A percentile compares a stretch with the other conserved stretches of the same genome.
Evolutionary conservation across 2,329 filamentous ascomycete genomes (phyloP).

Genomic region (Aspergillus sp.): DNA sequence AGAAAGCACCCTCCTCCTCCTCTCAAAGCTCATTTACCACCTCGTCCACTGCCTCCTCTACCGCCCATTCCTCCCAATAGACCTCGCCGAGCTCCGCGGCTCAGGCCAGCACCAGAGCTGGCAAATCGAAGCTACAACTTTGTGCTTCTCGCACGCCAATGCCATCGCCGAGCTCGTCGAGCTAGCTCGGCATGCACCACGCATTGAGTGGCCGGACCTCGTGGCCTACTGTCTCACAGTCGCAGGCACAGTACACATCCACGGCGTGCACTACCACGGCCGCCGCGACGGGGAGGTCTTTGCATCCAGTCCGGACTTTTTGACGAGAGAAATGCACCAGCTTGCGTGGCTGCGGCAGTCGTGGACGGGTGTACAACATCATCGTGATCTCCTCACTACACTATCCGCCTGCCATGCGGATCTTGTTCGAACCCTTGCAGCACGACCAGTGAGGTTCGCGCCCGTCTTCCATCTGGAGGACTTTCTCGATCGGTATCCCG

Average conservation of each 20-base stretch:
- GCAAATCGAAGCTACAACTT: conserved; percentile 87
- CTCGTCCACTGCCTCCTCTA: conserved; percentile 85
- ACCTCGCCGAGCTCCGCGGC: conserved; percentile 75
- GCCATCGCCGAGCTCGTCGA: conserved; percentile 82
- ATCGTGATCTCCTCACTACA: conserved; percentile 73
- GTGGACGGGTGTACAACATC: conserved; percentile 78
- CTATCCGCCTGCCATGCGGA: conserved; percentile 78
- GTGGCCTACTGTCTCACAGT: conserved; percentile 85
- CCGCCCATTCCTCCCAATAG: conserved; percentile 80
- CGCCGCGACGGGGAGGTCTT: conserved; percentile 61
- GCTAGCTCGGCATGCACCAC: conserved; percentile 69
- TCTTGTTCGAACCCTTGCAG: conserved; percentile 70
- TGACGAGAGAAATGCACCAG: conserved; percentile 77
- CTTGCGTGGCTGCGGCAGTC: conserved; percentile 71
- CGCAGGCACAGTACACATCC: conserved; percentile 83
- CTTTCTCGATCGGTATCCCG: conserved; percentile 81
- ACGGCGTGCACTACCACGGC: conserved; percentile 75
- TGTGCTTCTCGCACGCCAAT: conserved; percentile 84
- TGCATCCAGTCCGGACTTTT: conserved; percentile 66
- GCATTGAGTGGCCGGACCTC: conserved; percentile 82
- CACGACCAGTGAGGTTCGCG: conserved; percentile 69
- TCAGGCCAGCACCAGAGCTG: conserved; percentile 84
- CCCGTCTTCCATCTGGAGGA: conserved; percentile 83
- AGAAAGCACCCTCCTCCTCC: conserved; percentile 74
- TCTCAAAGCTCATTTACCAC: conserved; percentile 86